Base-by-base conservation (phyloP, 257 asterid species). In the Nicotiana tabacum region DNA sequence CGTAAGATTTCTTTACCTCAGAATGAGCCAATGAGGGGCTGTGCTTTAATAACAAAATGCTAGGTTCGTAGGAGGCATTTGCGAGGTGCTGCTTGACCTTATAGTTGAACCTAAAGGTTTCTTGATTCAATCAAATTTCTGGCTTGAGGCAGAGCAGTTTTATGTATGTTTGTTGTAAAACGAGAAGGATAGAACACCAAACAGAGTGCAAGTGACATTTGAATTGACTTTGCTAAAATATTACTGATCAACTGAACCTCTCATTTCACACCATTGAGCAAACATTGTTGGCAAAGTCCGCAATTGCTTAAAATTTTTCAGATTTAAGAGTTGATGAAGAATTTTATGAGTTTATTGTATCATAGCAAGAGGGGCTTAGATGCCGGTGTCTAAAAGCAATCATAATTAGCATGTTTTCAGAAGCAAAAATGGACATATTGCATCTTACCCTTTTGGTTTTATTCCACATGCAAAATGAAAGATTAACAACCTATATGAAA, bases 161-260 rank as follows among this genome's bases (percentile, higher is more conserved):
- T 37, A 48, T 56, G 13, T 74, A 30, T n/a, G 43, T 74, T 27
- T 74, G 61, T 15, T 21, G 62, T 70, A 70, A 72, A 72, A 72
- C 58, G 2, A 24, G 39, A 72, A 72, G 15, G 78, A 46, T n/a
- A 70, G 35, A 70, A 24, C 60, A 48, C 27, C 46, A 15, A 51
- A 29, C 27, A 4, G 27, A 7, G 64, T 48, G 29, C 64, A 51
- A 27, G 62, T 51, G 46, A 29, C 64, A 12, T 27, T 74, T 74
- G 6, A 72, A 46, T 48, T 74, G 62, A 13, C 62, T 60, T 72
- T 74, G 80, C 24, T 74, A 74, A 74, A 72, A 6, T 48, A 27
- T 74, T 46, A 74, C 15, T 48, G 51, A 46, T 74, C 79, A 74
- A 74, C 79, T 74, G 61, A 74, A 13, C 16, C 29, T 74, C 80